Evolutionary conservation across 225 moss, liverwort and hornwort species (phyloP).

Genomic region (Asterella californica): DNA sequence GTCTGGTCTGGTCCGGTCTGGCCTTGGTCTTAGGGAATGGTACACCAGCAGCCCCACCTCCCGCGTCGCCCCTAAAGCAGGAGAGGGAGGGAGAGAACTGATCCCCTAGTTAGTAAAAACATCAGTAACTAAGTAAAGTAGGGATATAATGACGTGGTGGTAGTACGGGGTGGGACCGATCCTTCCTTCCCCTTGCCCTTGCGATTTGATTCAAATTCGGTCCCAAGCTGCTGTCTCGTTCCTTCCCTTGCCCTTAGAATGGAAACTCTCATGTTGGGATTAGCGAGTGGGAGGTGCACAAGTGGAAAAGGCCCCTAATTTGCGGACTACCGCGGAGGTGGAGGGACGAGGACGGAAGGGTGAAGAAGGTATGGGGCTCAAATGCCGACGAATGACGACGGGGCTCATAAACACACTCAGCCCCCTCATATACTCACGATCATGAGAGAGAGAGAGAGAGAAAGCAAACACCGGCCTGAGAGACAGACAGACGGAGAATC

Average conservation of each 20-base stretch:
- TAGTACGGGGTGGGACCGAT: too few relatives aligned
- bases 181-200: too few relatives aligned
- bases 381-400: conserved; percentile 14
- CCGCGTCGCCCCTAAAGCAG: background rate
- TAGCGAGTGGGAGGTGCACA: background rate
- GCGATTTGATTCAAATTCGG: background rate
- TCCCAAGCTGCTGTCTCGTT: background rate
- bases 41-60: background rate
- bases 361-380: background rate
- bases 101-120: background rate
- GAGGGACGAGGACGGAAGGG: background rate
- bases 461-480: background rate
- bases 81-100: too few relatives aligned
- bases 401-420: conserved; percentile 5
- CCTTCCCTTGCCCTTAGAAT: background rate
- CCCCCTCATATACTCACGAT: conserved; percentile 14
- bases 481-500: background rate
- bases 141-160: too few relatives aligned
- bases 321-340: conserved; percentile 1
- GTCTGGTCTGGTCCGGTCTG: background rate
- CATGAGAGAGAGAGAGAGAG: background rate
- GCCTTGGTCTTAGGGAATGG: background rate
- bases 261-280: background rate
- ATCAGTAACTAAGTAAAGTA: too few relatives aligned
- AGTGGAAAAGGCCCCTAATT: background rate